A percentile compares a stretch with the other conserved stretches of the same genome.
Evolutionary conservation across 2,329 filamentous ascomycete genomes (phyloP).

Genomic region (Clarireedia paspali): DNA sequence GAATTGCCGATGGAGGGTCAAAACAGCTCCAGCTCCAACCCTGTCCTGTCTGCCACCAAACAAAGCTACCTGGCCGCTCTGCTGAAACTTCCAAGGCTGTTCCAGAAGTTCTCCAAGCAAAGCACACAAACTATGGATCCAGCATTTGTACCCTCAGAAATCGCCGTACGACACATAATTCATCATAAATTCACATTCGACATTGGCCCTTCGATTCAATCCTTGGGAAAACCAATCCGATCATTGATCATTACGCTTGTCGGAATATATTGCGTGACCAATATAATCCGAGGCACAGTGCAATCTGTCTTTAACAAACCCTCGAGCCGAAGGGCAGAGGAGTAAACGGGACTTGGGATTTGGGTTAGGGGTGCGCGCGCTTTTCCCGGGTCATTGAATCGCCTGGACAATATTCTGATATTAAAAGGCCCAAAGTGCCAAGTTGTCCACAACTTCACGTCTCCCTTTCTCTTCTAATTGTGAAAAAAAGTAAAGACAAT

Average conservation of each 20-base stretch:
- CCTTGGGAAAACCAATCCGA: conserved; percentile 42
- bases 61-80: background rate
- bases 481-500: too few relatives aligned
- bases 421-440: background rate
- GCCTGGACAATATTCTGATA: too few relatives aligned
- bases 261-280: conserved; percentile 29
- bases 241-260: conserved; percentile 41
- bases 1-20: conserved; percentile 1
- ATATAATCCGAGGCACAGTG: conserved; percentile 33
- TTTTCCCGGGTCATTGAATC: too few relatives aligned
- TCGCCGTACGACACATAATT: conserved; percentile 39
- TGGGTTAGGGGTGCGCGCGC: too few relatives aligned
- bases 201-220: conserved; percentile 39
- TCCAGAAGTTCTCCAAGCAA: background rate
- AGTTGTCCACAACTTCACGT: background rate
- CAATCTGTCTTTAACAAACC: conserved; percentile 26
- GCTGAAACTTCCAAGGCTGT: background rate
- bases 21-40: background rate
- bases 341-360: background rate
- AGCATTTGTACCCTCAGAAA: conserved; percentile 33
- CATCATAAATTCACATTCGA: conserved; percentile 44
- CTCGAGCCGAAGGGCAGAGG: background rate
- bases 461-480: background rate
- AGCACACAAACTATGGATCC: conserved; percentile 18
- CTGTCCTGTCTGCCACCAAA: background rate